Percentiles rank a stretch among this genome's conserved stretches.
phyloP scores from a whole-genome alignment of 1,284 basidiomycete genomes.

The Malassezia arunalokei region DNA sequence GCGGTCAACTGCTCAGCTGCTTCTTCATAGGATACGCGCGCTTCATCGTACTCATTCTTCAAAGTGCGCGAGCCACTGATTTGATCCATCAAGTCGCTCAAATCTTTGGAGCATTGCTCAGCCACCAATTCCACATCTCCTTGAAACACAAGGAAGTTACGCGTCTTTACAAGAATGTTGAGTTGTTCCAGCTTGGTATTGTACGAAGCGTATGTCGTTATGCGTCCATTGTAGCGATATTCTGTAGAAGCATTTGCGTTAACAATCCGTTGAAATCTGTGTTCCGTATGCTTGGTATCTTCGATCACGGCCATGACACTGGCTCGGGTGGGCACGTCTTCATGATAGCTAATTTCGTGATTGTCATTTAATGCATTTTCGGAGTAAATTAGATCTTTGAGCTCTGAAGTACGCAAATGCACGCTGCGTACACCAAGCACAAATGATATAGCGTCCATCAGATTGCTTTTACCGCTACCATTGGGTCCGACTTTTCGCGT shows the following conservation, averaged over 20 bases:
- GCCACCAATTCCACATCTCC: slow-evolving; percentile 98
- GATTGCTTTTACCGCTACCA: slow-evolving; percentile 95
- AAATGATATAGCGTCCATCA: slow-evolving; percentile 99
- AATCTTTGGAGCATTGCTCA: slow-evolving; percentile 79
- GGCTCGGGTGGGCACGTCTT: slow-evolving; percentile 68
- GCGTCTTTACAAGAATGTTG: slow-evolving; percentile 95
- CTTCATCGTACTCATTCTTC: slow-evolving; percentile 74
- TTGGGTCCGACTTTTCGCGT: slow-evolving; percentile 60
- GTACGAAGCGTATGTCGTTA: slow-evolving; percentile 30
- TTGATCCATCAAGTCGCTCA: slow-evolving; percentile 83
- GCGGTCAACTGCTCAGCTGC: slow-evolving; percentile 85
- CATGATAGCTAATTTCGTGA: slow-evolving; percentile 47
- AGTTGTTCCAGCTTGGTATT: slow-evolving; percentile 35
- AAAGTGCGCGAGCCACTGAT: slow-evolving; percentile 67
- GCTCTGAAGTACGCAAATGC: slow-evolving; percentile 79
- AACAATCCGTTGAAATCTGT: slow-evolving; percentile 74
- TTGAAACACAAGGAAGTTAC: slow-evolving; percentile 95
- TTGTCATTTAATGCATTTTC: slow-evolving; percentile 24
- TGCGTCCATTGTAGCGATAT: slow-evolving; percentile 38
- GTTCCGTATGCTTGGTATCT: slow-evolving; percentile 66
- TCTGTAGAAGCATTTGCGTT: slow-evolving; percentile 65
- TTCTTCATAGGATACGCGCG: slow-evolving; percentile 71
- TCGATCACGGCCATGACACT: slow-evolving; percentile 87
- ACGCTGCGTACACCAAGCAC: slow-evolving; percentile 90
- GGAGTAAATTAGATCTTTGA: slow-evolving; percentile 84